Evolutionary conservation across 2,329 filamentous ascomycete species (phyloP).

Genomic region (Colletotrichum simmondsii): DNA sequence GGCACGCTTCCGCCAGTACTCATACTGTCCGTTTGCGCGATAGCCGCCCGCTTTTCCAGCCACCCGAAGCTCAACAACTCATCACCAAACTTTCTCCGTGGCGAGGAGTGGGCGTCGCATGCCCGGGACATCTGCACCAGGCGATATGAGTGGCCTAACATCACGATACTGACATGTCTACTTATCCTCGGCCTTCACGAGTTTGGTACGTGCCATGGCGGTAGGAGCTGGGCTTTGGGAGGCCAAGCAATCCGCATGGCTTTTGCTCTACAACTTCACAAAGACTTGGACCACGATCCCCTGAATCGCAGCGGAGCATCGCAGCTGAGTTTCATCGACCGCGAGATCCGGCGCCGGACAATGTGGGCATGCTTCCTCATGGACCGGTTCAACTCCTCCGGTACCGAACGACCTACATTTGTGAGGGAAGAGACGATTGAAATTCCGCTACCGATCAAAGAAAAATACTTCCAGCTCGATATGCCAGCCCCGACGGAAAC

Average conservation of each 20-base stretch:
- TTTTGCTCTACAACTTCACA: conserved; percentile 92
- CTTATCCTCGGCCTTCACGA: conserved; percentile 91
- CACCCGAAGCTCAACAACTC: conserved; percentile 83
- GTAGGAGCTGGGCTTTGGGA: conserved; percentile 93
- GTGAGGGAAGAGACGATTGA: conserved; percentile 89
- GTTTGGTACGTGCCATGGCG: conserved; percentile 96
- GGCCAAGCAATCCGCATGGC: conserved; percentile 98
- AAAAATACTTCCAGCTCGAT: conserved; percentile 89
- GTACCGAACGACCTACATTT: conserved; percentile 91
- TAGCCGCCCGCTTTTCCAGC: conserved; percentile 93
- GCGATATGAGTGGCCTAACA: conserved; percentile 94
- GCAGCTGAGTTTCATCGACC: conserved; percentile 87
- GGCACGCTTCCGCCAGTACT: conserved; percentile 89
- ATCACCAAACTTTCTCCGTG: conserved; percentile 81
- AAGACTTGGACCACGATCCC: conserved; percentile 87
- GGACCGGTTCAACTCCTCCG: conserved; percentile 97
- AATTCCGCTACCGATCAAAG: conserved; percentile 90
- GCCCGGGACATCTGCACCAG: conserved; percentile 89
- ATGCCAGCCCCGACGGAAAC: conserved; percentile 90
- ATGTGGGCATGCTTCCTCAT: conserved; percentile 99
- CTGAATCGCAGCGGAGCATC: conserved; percentile 69
- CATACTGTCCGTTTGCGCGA: conserved; percentile 91
- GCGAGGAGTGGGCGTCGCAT: conserved; percentile 89
- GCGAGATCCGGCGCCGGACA: conserved; percentile 89
- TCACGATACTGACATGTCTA: conserved; percentile 93